A percentile compares a stretch with the other conserved stretches of the same genome.
phyloP scores from a whole-genome alignment of 1,139 yeast species.

The Diutina ranongensis region DNA sequence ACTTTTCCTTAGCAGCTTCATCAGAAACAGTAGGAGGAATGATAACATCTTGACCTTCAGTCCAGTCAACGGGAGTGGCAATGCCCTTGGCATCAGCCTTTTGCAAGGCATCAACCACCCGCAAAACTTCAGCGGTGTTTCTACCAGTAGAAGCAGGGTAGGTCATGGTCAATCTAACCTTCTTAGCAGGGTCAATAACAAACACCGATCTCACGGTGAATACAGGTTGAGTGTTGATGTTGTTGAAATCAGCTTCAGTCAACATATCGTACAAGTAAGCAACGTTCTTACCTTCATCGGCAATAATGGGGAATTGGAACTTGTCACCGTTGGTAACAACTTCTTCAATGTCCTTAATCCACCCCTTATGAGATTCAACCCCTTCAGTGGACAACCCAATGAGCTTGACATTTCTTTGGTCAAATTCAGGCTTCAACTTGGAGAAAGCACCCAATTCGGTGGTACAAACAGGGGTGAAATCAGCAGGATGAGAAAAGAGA shows the following conservation, averaged over 20 bases:
- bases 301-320: constrained; percentile 78
- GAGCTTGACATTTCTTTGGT: constrained; percentile 68
- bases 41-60: constrained; percentile 75
- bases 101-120: constrained; percentile 82
- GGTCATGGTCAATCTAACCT: constrained; percentile 68
- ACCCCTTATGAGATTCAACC: constrained; percentile 61
- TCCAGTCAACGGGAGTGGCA: constrained; percentile 74
- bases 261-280: constrained; percentile 84
- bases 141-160: constrained; percentile 92
- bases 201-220: constrained; percentile 83
- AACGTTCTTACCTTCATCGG: constrained; percentile 70
- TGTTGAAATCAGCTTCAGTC: constrained; percentile 77
- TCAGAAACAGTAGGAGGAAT: constrained; percentile 76
- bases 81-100: constrained; percentile 67
- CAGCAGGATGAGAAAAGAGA: constrained; percentile 87
- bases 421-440: constrained; percentile 70
- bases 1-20: constrained; percentile 71
- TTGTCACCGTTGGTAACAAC: constrained; percentile 49
- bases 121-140: constrained; percentile 77
- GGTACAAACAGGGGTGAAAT: constrained; percentile 91
- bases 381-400: constrained; percentile 79
- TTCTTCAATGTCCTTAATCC: constrained; percentile 87
- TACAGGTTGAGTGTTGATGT: constrained; percentile 46
- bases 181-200: constrained; percentile 79
- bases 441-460: constrained; percentile 93